Conservation (phyloP, 164 flowering plant genomes). For the Sedum album region DNA sequence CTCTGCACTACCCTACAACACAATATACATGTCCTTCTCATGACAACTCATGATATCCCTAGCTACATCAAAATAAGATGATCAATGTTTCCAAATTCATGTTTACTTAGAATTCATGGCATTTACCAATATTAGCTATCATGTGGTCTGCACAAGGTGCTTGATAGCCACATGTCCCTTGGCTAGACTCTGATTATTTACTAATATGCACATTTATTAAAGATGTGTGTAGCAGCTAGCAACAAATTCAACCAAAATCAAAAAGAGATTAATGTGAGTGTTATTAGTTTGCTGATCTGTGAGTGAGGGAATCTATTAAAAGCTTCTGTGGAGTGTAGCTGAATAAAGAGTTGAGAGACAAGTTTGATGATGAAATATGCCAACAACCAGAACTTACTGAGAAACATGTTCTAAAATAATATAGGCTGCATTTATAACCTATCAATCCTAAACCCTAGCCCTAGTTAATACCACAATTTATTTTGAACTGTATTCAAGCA, state of each 20-base stretch:
- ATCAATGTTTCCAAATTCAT: neutral
- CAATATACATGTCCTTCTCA: neutral
- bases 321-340: too few relatives aligned
- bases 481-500: too few relatives aligned
- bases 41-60: neutral
- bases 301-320: neutral
- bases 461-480: too few relatives aligned
- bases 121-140: neutral
- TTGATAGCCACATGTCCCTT: neutral
- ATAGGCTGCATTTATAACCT: neutral
- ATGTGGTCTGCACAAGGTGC: neutral
- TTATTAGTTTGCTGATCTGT: neutral
- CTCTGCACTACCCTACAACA: neutral
- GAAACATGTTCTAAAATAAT: too few relatives aligned
- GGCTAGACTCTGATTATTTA: neutral
- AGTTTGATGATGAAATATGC: too few relatives aligned
- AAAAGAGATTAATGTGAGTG: neutral
- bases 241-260: neutral
- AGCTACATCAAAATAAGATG: neutral
- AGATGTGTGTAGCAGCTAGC: neutral
- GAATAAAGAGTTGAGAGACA: too few relatives aligned
- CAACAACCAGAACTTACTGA: neutral
- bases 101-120: neutral
- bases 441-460: neutral
- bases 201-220: neutral